Base-by-base conservation (phyloP, 2,329 filamentous ascomycete genomes). In the Colletotrichum coccodes region DNA sequence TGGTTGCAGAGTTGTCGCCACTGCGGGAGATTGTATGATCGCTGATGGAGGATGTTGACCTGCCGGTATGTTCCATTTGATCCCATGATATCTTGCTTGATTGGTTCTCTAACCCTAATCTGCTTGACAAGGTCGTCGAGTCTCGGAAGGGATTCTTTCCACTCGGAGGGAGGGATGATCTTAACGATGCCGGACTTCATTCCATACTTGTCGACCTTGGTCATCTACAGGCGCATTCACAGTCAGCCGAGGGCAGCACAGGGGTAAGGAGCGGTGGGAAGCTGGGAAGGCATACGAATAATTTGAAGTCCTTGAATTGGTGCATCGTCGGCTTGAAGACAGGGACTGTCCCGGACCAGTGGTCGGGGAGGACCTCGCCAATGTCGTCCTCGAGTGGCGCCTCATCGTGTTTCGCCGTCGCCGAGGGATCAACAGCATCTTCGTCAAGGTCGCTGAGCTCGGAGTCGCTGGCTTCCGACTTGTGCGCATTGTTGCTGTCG, bases 101-200 rank as follows among this genome's bases (percentile, higher is more conserved):
- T 98, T 4, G 96, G 96, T 73, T 99, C 97, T 80, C 95, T 95
- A 76, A 99, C 95, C 77, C 91, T 92, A 79, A 99, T 93, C 71
- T 92, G 91, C 82, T 98, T 98, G 72, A 99, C 89, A 58, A 94
- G 87, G 75, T 98, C 92, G 76, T 96, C 91, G 71, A 98, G 89
- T 42, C 88, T 85, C 18, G 93, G 93, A 42, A 96, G 90, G 30
- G 90, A 86, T 72, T 95, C 89, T 80, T 89, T 96, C 96, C 96
- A 99, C 88, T 98, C 95, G 75, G 92, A 84, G 0, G 96, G 96
- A 32, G 96, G 95, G 60, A 98, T 92, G 67, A 99, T 92, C 82
- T 99, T 98, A 77, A 98, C 90, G 75, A 99, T 98, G 40, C 96
- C 96, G 26, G 94, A 96, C 81, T 94, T 94, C 96, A 99, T 99